Percentiles rank a stretch among this genome's conserved stretches.
Evolutionary conservation across 2,329 filamentous ascomycete species (phyloP).

Genomic region (Fusarium duplospermum): DNA sequence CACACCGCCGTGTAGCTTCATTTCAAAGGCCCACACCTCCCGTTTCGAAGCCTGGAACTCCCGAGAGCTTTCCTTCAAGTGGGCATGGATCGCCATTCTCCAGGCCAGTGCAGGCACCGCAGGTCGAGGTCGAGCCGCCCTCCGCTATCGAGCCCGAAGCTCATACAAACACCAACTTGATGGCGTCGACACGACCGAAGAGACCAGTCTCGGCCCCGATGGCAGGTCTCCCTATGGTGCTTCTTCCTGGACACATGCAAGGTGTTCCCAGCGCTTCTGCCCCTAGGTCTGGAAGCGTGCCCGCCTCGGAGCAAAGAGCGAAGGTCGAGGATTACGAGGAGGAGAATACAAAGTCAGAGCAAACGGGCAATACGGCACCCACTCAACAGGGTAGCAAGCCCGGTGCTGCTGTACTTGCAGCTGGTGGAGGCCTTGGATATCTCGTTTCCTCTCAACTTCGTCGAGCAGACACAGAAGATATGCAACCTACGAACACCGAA

Average conservation of each 20-base stretch:
- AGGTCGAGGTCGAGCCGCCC: not conserved
- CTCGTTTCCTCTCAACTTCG: not conserved
- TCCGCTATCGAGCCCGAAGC: not conserved
- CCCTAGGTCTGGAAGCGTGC: not conserved
- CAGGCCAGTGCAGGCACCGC: not conserved
- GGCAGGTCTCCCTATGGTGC: not conserved
- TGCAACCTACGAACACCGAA: not conserved
- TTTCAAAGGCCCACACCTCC: not conserved
- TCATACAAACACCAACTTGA: not conserved
- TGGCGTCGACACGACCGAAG: not conserved
- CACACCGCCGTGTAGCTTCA: not conserved
- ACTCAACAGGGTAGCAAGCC: not conserved
- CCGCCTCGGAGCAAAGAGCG: not conserved
- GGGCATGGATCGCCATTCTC: not conserved
- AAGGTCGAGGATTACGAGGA: not conserved
- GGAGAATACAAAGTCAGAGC: not conserved
- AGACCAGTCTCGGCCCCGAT: not conserved
- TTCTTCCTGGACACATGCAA: not conserved
- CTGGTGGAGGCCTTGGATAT: not conserved
- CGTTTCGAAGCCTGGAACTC: not conserved
- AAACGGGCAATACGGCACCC: not conserved
- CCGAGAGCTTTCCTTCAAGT: not conserved
- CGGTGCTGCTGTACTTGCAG: not conserved
- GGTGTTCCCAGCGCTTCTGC: not conserved
- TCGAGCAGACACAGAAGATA: not conserved